phyloP scores from a whole-genome alignment of 2,329 filamentous ascomycete genomes.

The Cercospora janseana region DNA sequence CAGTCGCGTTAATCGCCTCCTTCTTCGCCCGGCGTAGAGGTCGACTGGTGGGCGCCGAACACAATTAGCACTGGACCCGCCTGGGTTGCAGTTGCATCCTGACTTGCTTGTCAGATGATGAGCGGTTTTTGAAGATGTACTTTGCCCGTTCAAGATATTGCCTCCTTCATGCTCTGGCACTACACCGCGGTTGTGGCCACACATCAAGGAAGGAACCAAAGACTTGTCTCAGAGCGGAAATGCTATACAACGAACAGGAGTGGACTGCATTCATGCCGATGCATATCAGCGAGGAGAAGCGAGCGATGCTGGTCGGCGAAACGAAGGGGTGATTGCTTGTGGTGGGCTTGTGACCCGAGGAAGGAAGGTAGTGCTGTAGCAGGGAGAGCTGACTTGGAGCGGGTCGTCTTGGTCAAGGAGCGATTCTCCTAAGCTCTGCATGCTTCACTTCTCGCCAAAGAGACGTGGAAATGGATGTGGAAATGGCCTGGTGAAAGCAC shows the following conservation, averaged over 20 bases:
- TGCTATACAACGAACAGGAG: constrained; percentile 52
- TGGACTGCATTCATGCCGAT: constrained; percentile 59
- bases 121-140: constrained; percentile 92
- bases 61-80: constrained; percentile 29
- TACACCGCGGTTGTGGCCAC: constrained; percentile 13
- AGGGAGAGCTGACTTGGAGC: background rate
- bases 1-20: constrained; percentile 67
- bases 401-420: constrained; percentile 8
- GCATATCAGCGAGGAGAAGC: constrained; percentile 36
- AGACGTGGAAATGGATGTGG: background rate
- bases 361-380: constrained; percentile 16
- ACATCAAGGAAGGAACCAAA: constrained; percentile 77
- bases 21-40: constrained; percentile 47
- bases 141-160: constrained; percentile 73
- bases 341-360: constrained; percentile 13
- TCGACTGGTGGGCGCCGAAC: constrained; percentile 59
- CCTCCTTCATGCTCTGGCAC: constrained; percentile 53
- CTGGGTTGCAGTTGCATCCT: constrained; percentile 19
- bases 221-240: constrained; percentile 84
- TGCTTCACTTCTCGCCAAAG: constrained; percentile 23
- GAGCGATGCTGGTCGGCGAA: constrained; percentile 27
- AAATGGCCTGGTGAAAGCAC: constrained; percentile 8
- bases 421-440: constrained; percentile 19
- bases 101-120: constrained; percentile 44
- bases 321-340: constrained; percentile 26